Evolutionary conservation across 768 basidiomycete species (phyloP).

Genomic region (Collybia sp.): DNA sequence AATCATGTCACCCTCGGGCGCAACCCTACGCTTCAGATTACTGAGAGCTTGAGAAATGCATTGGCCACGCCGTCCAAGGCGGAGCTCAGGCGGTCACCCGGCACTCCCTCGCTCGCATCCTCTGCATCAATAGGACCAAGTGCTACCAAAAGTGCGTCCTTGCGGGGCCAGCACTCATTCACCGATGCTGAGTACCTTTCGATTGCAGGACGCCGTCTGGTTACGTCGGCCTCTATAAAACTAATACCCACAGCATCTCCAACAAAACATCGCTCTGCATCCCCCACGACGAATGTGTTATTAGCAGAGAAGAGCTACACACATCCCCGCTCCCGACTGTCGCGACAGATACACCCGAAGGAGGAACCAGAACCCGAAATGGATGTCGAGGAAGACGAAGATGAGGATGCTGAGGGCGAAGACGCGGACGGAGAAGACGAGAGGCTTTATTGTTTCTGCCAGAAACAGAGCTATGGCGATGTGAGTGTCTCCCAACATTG

Average conservation of each 20-base stretch:
- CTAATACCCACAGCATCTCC: constrained; percentile 29
- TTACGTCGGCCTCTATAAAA: constrained; percentile 35
- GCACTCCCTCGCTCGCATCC: constrained; percentile 4
- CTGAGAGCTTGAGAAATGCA: constrained; percentile 38
- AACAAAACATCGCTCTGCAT: constrained; percentile 37
- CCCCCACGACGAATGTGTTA: constrained; percentile 31
- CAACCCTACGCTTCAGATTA: constrained; percentile 34
- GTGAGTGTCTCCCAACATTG: constrained; percentile 19
- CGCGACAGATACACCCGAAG: constrained; percentile 34
- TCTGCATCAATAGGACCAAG: constrained; percentile 8
- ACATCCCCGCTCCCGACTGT: constrained; percentile 41
- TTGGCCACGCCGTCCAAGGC: constrained; percentile 27
- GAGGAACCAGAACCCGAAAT: constrained; percentile 18
- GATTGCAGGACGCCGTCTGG: constrained; percentile 34
- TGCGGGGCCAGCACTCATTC: no score
- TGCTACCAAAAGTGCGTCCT: constrained; percentile 35
- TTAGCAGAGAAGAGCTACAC: constrained; percentile 20
- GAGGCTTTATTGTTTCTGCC: constrained; percentile 47
- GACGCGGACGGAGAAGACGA: constrained; percentile 43
- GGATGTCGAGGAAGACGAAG: constrained; percentile 26
- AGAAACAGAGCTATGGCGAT: constrained; percentile 46
- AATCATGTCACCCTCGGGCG: constrained; percentile 18
- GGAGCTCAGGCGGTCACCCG: constrained; percentile 10
- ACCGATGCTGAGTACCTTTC: background rate
- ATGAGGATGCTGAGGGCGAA: constrained; percentile 35